Evolutionary conservation across 1,284 basidiomycete genomes (phyloP), one percentile per base, ranked within the genome.

Genomic region (Trichosporon ovoides): DNA sequence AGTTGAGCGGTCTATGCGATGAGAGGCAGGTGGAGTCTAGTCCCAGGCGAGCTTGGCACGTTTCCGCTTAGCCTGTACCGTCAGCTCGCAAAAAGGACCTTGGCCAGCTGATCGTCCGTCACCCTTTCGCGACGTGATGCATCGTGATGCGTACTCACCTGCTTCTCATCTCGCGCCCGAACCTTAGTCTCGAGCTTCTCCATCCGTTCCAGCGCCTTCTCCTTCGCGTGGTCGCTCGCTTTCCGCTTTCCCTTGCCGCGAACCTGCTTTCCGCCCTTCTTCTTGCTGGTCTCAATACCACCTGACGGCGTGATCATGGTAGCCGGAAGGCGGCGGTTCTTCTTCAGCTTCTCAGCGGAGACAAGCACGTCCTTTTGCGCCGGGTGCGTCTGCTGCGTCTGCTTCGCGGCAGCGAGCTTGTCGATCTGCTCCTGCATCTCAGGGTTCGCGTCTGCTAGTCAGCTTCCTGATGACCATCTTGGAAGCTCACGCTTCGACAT

Each of bases 41-140:
- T 75, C 74, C 74, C 74, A 75, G 43, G 74, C 74, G 43, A 68
- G 68, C 68, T 75, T 75, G 13, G 74, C 74, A 54, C 71, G 60
- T 52, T 71, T 64, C 22, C 74, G 53, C 63, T 73, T 75, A 11
- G 66, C 67, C 73, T 75, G 16, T 16, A 34, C 10, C 31, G 54
- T 56, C 33, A 55, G 31, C 43, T n/a, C 5, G 20, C 3, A 22
- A 24, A 3, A 16, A 40, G 19, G 7, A 7, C 19, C 13, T 22
- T 7, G 9, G n/a, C n/a, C 28, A 22, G 24, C 19, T 14, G 12
- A 7, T 14, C 9, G 4, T 4, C 28, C 9, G 28, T 19, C 3
- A 9, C 4, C 33, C 6, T 16, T 6, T 51, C 14, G 6, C 11
- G 28, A 7, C 20, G 6, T 10, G 2, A 3, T 10, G 10, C 19